These are phyloP conservation scores for Phaeotremella fagi DNA, from an alignment of 768 basidiomycete species.

Conservation along the genomic window DNA sequence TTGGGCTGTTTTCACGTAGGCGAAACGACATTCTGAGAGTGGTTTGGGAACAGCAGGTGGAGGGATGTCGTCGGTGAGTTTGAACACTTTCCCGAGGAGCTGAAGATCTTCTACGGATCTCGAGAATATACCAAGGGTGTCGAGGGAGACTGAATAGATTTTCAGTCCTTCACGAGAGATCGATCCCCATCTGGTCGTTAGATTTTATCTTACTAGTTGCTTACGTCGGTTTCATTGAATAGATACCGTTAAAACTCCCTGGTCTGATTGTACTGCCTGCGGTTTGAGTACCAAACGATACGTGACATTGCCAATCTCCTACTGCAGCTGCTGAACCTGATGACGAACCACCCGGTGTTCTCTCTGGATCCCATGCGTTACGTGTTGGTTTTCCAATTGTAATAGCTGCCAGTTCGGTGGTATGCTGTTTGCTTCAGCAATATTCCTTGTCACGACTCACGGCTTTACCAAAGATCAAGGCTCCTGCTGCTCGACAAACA, in stretches of 20 bases:
- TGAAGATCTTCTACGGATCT: constrained; percentile 39
- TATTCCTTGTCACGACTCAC: constrained; percentile 10
- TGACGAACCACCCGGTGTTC: constrained; percentile 44
- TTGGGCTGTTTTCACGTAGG: constrained; percentile 28
- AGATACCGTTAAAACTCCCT: constrained; percentile 46
- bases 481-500: constrained; percentile 36
- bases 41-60: constrained; percentile 23
- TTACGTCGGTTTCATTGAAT: constrained; percentile 44
- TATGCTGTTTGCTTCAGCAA: constrained; percentile 15
- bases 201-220: not conserved
- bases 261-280: constrained; percentile 42
- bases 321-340: constrained; percentile 46
- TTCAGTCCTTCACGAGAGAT: constrained; percentile 44
- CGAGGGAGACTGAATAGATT: constrained; percentile 29
- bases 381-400: constrained; percentile 20
- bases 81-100: constrained; percentile 32
- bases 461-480: constrained; percentile 36
- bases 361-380: constrained; percentile 36
- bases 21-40: constrained; percentile 30
- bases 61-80: constrained; percentile 23
- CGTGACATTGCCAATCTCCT: constrained; percentile 40
- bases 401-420: constrained; percentile 42
- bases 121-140: constrained; percentile 45
- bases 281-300: constrained; percentile 40
- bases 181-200: constrained; percentile 22